Evolutionary conservation across 139 green algal species (phyloP).

Genomic region (Deuterostichococcus epilithicus): DNA sequence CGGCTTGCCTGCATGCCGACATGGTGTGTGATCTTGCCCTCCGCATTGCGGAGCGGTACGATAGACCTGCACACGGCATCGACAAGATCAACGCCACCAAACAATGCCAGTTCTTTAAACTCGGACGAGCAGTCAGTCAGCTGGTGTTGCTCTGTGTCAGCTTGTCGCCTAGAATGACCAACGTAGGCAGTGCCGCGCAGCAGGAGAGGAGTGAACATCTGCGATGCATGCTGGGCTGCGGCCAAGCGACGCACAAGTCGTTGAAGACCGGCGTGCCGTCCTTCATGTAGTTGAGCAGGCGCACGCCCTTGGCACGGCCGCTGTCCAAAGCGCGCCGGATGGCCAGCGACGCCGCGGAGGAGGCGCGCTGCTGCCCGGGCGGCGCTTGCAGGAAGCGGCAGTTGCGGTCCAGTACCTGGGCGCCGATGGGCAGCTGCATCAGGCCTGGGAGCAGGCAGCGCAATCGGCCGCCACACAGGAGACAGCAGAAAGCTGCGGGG

Average conservation of each 20-base stretch:
- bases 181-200: too few relatives aligned
- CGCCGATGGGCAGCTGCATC: too few relatives aligned
- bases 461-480: too few relatives aligned
- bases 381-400: constrained; percentile 32
- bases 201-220: too few relatives aligned
- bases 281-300: constrained; percentile 22
- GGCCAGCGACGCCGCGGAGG: constrained; percentile 3
- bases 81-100: too few relatives aligned
- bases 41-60: constrained; percentile 18
- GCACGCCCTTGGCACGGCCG: not conserved
- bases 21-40: constrained; percentile 25
- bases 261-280: constrained; percentile 19
- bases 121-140: not conserved
- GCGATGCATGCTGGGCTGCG: not conserved
- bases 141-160: not conserved
- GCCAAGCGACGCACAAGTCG: constrained; percentile 4
- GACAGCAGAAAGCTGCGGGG: too few relatives aligned
- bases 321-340: not conserved
- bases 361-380: constrained; percentile 1
- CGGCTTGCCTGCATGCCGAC: constrained; percentile 28
- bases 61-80: constrained; percentile 9
- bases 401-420: constrained; percentile 25
- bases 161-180: too few relatives aligned
- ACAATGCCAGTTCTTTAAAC: not conserved
- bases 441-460: too few relatives aligned